Evolutionary conservation across 2,329 filamentous ascomycete genomes (phyloP), one percentile per base, ranked within the genome.

Genomic region (Penicillium sp.): DNA sequence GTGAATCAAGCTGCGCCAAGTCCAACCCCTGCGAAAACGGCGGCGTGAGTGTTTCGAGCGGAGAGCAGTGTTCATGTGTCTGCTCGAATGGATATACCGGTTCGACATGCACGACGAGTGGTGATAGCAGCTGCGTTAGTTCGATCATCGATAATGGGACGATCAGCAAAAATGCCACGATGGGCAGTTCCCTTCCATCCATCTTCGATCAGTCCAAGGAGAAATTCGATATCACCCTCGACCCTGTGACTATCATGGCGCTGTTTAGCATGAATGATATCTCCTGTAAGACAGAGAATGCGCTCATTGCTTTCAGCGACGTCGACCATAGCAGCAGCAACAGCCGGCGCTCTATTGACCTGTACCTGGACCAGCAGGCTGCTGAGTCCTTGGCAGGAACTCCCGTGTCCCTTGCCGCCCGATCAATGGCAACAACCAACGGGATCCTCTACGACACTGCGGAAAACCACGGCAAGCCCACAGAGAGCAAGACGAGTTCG

Each of bases 41-140:
- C 8, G 93, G 93, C 23, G 85, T 86, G 15, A 91, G 86, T 49
- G 82, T 93, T 13, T 72, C 91, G 17, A 83, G 81, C 13, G 78
- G 84, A 50, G 82, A 84, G 3, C 76, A 81, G 17, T 97, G 93
- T 73, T 87, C 87, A 10, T 99, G 93, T 68, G 84, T 97, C 36
- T 99, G 93, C 72, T 85, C 87, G 18, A 91, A 94, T 63, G 91
- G 92, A 1, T 97, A 93, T 68, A 92, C 89, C 0, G 87, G 87
- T 18, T 73, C 74, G 1, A 79, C 75, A 13, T 90, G 87, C 65
- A 77, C 73, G 2, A 73, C 71, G 4, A 59, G 72, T 12, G 71
- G 76, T 12, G 80, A 80, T 49, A 74, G 79, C 20, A 74, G 73
- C 40, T 89, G 86, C 62, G 79, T 81, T 6, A 84, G 80, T 0